Conservation (phyloP, 345 rosid species). For the Durio zibethinus region DNA sequence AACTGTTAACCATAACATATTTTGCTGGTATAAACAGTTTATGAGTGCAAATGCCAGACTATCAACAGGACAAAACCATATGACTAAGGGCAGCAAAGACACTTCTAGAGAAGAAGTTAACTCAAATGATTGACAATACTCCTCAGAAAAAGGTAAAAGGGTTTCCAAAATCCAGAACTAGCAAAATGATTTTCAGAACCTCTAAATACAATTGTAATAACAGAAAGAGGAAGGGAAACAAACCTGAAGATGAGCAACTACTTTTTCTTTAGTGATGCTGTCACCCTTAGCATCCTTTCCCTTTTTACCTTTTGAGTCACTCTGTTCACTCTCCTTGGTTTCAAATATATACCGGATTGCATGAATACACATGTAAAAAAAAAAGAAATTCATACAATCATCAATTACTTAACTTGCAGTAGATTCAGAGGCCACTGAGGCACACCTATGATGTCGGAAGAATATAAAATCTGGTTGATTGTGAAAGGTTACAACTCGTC, state of each 20-base stretch:
- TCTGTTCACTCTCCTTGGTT: conserved; percentile 53
- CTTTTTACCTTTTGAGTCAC: conserved; percentile 44
- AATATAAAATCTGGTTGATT: conserved; percentile 94
- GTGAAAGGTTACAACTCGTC: conserved; percentile 91
- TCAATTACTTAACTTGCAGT: neutral
- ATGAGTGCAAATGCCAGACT: neutral
- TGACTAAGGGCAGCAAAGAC: neutral
- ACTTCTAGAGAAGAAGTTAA: neutral
- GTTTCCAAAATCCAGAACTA: neutral
- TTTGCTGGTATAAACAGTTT: neutral
- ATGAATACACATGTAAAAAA: neutral
- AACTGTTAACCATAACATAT: neutral
- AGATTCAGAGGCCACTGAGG: neutral
- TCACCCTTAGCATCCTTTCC: conserved; percentile 44
- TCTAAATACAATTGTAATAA: conserved; percentile 4
- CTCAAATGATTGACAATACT: neutral
- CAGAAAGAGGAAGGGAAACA: conserved; percentile 6
- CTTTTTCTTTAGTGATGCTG: conserved; percentile 41
- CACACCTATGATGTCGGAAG: conserved; percentile 90
- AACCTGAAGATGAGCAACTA: conserved; percentile 83
- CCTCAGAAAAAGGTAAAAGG: neutral
- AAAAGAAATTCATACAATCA: conserved; percentile 1
- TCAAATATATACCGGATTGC: conserved; percentile 73
- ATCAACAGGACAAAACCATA: neutral
- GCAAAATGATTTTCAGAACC: neutral